These are phyloP conservation scores for Septoria petroselini DNA, from an alignment of 2,329 filamentous ascomycete genomes.

Conservation along the genomic window DNA sequence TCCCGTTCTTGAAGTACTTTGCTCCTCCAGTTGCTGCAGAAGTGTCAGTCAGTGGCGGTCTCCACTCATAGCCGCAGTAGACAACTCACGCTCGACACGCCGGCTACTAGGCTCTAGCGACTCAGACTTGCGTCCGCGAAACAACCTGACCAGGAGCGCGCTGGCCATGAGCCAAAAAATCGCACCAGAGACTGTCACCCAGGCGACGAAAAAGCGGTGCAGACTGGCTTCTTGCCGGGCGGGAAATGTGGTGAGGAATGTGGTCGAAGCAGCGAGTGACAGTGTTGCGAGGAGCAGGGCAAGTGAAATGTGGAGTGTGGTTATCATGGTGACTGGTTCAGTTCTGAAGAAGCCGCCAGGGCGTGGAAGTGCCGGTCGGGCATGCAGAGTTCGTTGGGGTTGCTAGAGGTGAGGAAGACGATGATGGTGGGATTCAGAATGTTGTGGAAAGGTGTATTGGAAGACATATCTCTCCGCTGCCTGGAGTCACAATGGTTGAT, in stretches of 20 bases:
- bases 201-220: background rate
- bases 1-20: background rate
- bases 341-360: background rate
- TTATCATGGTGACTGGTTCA: background rate
- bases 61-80: background rate
- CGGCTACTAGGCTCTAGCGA: background rate
- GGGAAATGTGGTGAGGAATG: background rate
- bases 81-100: background rate
- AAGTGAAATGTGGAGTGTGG: background rate
- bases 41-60: background rate
- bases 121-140: background rate
- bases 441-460: background rate
- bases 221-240: background rate
- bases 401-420: background rate
- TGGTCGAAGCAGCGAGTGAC: background rate
- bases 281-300: background rate
- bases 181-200: background rate
- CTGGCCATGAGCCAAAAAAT: background rate
- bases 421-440: too few relatives aligned
- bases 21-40: background rate
- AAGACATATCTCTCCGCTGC: background rate
- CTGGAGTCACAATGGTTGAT: background rate
- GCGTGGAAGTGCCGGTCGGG: background rate
- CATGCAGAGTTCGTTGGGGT: background rate
- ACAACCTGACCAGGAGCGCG: background rate